phyloP scores from a whole-genome alignment of 148 eudicot genomes.

The Camellia sinensis region DNA sequence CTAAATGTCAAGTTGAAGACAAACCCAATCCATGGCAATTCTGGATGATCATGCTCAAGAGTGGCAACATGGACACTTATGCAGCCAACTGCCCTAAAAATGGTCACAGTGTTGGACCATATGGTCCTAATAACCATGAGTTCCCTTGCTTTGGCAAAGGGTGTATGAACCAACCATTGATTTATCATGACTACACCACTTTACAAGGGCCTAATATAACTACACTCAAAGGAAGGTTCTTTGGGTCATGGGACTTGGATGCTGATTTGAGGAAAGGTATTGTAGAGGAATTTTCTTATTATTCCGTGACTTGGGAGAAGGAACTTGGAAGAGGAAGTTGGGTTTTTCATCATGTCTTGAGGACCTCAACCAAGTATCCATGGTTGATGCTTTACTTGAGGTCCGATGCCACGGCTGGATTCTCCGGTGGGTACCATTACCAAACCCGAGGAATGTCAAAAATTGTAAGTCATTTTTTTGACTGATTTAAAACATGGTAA shows the following conservation, averaged over 20 bases:
- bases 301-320: conserved; percentile 44
- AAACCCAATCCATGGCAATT: conserved; percentile 49
- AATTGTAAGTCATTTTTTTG: conserved; percentile 31
- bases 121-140: conserved; percentile 23
- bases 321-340: conserved; percentile 47
- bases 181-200: conserved; percentile 36
- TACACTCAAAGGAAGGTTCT: conserved; percentile 32
- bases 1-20: conserved; percentile 44
- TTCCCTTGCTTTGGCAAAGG: conserved; percentile 49
- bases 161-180: conserved; percentile 46
- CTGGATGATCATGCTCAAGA: conserved; percentile 64
- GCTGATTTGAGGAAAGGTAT: conserved; percentile 12
- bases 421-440: conserved; percentile 57
- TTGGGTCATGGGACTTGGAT: conserved; percentile 47
- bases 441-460: conserved; percentile 53
- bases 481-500: too few species aligned
- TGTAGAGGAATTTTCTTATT: conserved; percentile 25
- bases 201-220: conserved; percentile 19
- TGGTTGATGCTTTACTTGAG: conserved; percentile 62
- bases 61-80: conserved; percentile 45
- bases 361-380: conserved; percentile 38
- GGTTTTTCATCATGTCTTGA: conserved; percentile 43
- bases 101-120: conserved; percentile 33
- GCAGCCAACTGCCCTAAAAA: conserved; percentile 35
- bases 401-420: conserved; percentile 42